Percentiles rank a stretch among this genome's conserved stretches.
Conservation (phyloP, 768 basidiomycete species). For the Xerocomus potaroensis region DNA sequence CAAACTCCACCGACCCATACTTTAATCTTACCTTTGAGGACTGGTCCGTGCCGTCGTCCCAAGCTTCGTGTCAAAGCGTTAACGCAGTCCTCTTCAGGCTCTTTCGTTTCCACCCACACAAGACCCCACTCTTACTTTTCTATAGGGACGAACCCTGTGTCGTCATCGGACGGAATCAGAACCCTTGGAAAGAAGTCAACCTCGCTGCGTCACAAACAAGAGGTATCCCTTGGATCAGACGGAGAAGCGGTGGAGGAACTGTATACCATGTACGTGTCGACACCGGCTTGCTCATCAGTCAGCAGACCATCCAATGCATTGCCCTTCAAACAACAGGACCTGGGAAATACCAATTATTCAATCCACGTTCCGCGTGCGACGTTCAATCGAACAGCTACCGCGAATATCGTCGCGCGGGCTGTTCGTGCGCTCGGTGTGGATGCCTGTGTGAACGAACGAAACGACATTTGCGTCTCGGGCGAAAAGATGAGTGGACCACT, state of each 20-base stretch:
- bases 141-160: slow-evolving; percentile 90
- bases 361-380: slow-evolving; percentile 79
- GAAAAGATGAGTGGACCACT: slow-evolving; percentile 76
- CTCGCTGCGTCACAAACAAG: slow-evolving; percentile 48
- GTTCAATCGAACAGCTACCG: slow-evolving; percentile 78
- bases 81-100: slow-evolving; percentile 46
- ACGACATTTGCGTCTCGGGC: slow-evolving; percentile 81
- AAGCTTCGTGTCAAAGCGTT: slow-evolving; percentile 25
- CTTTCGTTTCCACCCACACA: slow-evolving; percentile 69
- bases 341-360: slow-evolving; percentile 97
- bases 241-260: slow-evolving; percentile 91
- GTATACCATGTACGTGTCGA: slow-evolving; percentile 81
- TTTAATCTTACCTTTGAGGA: slow-evolving; percentile 91
- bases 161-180: slow-evolving; percentile 93
- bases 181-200: slow-evolving; percentile 97
- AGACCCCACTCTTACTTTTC: slow-evolving; percentile 73
- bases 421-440: slow-evolving; percentile 71
- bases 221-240: slow-evolving; percentile 72
- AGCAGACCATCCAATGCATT: background rate
- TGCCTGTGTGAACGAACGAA: slow-evolving; percentile 81
- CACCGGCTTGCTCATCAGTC: background rate
- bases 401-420: slow-evolving; percentile 72
- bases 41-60: slow-evolving; percentile 49
- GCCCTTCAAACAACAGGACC: slow-evolving; percentile 54
- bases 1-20: slow-evolving; percentile 74